A percentile compares a stretch with the other conserved stretches of the same genome.
Conservation (phyloP, 345 rosid species). For the Bretschneidera sinensis region DNA sequence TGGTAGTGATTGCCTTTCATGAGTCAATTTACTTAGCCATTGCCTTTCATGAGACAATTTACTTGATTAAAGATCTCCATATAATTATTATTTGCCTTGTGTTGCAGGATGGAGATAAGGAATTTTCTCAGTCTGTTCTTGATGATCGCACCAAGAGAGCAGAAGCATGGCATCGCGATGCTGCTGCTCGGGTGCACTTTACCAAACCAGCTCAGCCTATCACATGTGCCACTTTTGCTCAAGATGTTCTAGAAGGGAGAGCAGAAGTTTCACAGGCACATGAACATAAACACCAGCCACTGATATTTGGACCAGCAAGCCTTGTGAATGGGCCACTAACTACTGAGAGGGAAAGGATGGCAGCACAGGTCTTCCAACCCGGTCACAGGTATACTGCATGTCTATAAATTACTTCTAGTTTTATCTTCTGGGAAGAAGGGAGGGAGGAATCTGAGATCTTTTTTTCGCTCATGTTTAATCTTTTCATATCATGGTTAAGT, state of each 20-base stretch:
- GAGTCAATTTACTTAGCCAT: too few relatives aligned
- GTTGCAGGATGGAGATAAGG: conserved; percentile 62
- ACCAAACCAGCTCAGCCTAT: conserved; percentile 77
- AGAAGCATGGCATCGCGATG: conserved; percentile 87
- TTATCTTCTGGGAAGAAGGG: not conserved
- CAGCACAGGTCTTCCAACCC: conserved; percentile 89
- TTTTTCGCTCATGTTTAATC: not conserved
- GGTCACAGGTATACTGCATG: conserved; percentile 46
- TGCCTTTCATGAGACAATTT: too few relatives aligned
- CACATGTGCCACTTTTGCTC: conserved; percentile 95
- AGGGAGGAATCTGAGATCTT: not conserved
- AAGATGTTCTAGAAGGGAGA: conserved; percentile 94
- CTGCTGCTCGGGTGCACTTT: conserved; percentile 56
- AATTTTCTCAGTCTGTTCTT: conserved; percentile 62
- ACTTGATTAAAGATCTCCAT: too few relatives aligned
- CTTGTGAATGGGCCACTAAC: conserved; percentile 54
- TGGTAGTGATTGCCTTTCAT: too few relatives aligned
- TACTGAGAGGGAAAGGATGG: conserved; percentile 79
- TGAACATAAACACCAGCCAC: conserved; percentile 91
- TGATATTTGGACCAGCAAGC: conserved; percentile 93
- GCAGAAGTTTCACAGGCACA: conserved; percentile 69
- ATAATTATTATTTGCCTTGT: conserved; percentile 2
- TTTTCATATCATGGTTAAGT: not conserved
- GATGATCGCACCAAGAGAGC: conserved; percentile 73
- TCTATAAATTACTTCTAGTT: not conserved